Conservation (phyloP, 306 rosid species). For the Hippophae tibetana region DNA sequence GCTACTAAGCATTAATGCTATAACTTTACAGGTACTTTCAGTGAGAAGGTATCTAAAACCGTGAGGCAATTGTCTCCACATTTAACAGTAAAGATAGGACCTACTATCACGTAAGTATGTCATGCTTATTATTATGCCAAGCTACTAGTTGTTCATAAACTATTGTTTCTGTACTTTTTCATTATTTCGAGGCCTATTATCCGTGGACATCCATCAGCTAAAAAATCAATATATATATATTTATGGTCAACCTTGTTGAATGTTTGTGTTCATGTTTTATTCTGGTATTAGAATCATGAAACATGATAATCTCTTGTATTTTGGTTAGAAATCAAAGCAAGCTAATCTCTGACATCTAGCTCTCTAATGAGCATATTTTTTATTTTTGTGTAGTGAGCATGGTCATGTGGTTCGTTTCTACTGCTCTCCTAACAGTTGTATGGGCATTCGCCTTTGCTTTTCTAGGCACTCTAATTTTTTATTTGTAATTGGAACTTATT, state of each 20-base stretch:
- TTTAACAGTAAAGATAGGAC: slow-evolving; percentile 94
- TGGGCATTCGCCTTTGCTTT: too few species aligned
- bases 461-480: too few species aligned
- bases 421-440: too few species aligned
- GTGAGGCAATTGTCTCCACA: slow-evolving; percentile 87
- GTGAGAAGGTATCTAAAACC: slow-evolving; percentile 82
- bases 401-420: too few species aligned
- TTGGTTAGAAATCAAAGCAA: too few species aligned
- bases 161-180: slow-evolving; percentile 16
- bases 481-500: too few species aligned
- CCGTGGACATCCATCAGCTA: slow-evolving; percentile 94
- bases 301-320: too few species aligned
- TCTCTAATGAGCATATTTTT: too few species aligned
- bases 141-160: neutral
- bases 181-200: slow-evolving; percentile 76
- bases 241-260: slow-evolving; percentile 91
- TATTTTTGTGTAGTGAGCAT: too few species aligned
- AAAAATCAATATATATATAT: slow-evolving; percentile 73
- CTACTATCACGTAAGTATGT: slow-evolving; percentile 79
- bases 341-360: too few species aligned
- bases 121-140: neutral
- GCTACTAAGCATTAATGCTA: slow-evolving; percentile 13
- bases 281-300: slow-evolving; percentile 40
- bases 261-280: slow-evolving; percentile 61
- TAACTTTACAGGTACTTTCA: slow-evolving; percentile 96